Percentiles rank a stretch among this genome's conserved stretches.
phyloP scores from a whole-genome alignment of 805 yeast genomes.

The Tetrapisispora taiwanensis region DNA sequence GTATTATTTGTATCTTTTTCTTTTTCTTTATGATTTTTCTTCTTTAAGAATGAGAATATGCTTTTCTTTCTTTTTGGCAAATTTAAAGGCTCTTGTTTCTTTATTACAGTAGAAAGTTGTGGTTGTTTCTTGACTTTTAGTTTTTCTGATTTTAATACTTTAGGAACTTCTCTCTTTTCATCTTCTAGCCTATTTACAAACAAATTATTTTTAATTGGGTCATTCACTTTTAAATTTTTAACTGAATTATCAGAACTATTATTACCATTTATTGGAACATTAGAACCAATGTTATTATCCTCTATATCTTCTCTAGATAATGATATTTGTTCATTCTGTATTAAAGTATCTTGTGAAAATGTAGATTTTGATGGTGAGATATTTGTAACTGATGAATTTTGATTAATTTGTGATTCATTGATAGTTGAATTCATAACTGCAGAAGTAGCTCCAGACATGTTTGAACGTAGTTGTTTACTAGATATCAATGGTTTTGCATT shows the following conservation, averaged over 20 bases:
- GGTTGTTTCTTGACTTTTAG: not conserved
- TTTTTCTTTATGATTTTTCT: conserved; percentile 13
- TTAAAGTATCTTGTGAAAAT: not conserved
- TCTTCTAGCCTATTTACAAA: not conserved
- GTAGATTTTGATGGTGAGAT: not conserved
- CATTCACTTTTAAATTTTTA: not conserved
- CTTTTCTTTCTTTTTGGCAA: conserved; percentile 15
- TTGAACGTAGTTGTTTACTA: not conserved
- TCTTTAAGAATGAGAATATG: conserved; percentile 24
- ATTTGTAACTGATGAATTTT: not conserved
- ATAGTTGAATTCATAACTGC: not conserved
- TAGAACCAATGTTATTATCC: not conserved
- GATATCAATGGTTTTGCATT: not conserved
- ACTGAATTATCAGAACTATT: not conserved
- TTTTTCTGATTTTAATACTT: not conserved
- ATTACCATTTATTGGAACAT: not conserved
- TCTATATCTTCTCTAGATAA: not conserved
- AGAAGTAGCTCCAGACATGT: not conserved
- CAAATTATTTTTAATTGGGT: not conserved
- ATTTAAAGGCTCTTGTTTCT: not conserved
- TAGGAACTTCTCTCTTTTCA: not conserved
- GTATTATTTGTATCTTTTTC: not conserved
- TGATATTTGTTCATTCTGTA: not conserved
- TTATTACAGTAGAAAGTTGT: not conserved
- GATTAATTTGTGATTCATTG: not conserved